phyloP scores from a whole-genome alignment of 495 filamentous ascomycete genomes.

The Xylaria grammica region DNA sequence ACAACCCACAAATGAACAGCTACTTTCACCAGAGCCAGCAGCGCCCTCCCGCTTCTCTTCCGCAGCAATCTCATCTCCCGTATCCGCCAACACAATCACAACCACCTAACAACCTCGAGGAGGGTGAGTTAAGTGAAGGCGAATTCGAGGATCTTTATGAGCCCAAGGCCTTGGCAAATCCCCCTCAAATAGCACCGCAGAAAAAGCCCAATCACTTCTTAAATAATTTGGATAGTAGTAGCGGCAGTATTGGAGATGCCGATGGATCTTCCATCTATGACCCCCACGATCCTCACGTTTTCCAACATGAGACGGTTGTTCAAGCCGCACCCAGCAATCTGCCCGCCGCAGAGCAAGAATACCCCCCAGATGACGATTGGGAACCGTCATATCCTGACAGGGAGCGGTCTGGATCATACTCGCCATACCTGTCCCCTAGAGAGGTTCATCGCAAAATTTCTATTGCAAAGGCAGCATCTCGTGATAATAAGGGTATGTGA shows the following conservation, averaged over 20 bases:
- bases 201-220: constrained; percentile 17
- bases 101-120: constrained; percentile 55
- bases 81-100: too few species aligned
- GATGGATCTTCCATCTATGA: constrained; percentile 41
- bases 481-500: constrained; percentile 31
- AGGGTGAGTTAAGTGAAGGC: constrained; percentile 76
- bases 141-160: constrained; percentile 59
- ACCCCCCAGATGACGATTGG: constrained; percentile 35
- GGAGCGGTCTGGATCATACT: constrained; percentile 57
- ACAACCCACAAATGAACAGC: constrained; percentile 7
- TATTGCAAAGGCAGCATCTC: constrained; percentile 28
- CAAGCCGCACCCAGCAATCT: constrained; percentile 27
- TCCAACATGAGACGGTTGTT: constrained; percentile 20
- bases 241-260: constrained; percentile 31
- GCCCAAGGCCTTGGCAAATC: constrained; percentile 29
- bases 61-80: constrained; percentile 12
- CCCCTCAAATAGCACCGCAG: constrained; percentile 22
- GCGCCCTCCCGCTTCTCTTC: not conserved
- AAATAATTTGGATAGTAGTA: constrained; percentile 20
- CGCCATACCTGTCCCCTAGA: constrained; percentile 55
- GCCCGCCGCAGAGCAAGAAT: constrained; percentile 29
- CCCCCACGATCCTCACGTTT: constrained; percentile 26
- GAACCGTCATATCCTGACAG: constrained; percentile 35
- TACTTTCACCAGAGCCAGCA: constrained; percentile 16
- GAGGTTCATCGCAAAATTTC: constrained; percentile 43